Evolutionary conservation across 1,139 yeast genomes (phyloP), one percentile per base, ranked within the genome.

Genomic region (Hanseniaspora gamundiae): DNA sequence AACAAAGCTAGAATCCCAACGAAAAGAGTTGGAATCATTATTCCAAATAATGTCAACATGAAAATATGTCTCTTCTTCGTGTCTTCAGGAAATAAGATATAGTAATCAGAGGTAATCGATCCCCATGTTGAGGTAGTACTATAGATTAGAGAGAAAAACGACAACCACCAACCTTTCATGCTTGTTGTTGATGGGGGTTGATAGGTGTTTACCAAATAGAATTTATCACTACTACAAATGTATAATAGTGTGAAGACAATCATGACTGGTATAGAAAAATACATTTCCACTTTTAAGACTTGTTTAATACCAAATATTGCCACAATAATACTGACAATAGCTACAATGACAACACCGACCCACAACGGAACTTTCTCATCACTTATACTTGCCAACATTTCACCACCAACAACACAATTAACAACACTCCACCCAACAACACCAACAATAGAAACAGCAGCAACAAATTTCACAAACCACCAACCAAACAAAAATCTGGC

Each of bases 71-170:
- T 52, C 48, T 76, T 75, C 1, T 85, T 73, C 0, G 86, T 74
- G 38, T 69, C 67, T 56, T 84, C 94, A 0, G 95, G 95, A 57
- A 86, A 79, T 44, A 84, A 68, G 42, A 86, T 77, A 59, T 83
- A 84, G 60, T 86, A 87, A 61, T 87, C 96, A 0, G 91, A 72
- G 1, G 95, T 84, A 48, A 82, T 74, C 4, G 91, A 81, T 31
- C 94, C 93, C 95, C 95, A 87, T 1, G 95, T 84, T 1, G 88
- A 75, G 2, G 95, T 85, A 40, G 81, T 78, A 28, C 95, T 80
- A 56, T 83, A 84, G 31, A 81, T 71, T 41, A 85, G 67, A 1
- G 88, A 74, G 56, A 85, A 84, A 59, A 78, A 82, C 16, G 86
- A 74, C 27, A 86, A 60, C 75, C 85, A 77, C 57, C 77, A 74